Conservation (phyloP, 2,329 filamentous ascomycete species). For the Alternaria panax region DNA sequence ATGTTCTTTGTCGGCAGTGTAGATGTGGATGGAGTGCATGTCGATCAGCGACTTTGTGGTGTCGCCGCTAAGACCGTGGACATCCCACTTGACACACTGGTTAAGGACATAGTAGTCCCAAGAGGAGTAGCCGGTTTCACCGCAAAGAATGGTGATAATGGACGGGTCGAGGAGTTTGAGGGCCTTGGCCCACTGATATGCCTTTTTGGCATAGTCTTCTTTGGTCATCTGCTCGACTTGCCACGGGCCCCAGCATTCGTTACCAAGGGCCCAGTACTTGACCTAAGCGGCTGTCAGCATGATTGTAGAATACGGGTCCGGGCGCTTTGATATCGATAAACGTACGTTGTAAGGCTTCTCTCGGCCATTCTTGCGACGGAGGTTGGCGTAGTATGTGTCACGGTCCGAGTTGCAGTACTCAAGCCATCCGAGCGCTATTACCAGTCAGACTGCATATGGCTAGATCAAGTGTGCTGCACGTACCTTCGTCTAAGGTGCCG, state of each 20-base stretch:
- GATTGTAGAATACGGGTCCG: no score
- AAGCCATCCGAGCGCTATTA: conserved; percentile 73
- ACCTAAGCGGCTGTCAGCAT: conserved; percentile 47
- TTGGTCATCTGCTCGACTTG: conserved; percentile 70
- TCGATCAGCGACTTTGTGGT: conserved; percentile 65
- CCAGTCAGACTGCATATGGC: conserved; percentile 17
- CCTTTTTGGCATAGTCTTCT: conserved; percentile 73
- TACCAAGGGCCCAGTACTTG: conserved; percentile 87
- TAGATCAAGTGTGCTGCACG: not conserved
- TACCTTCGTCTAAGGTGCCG: conserved; percentile 63
- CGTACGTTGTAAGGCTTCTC: conserved; percentile 75
- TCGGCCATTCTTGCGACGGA: conserved; percentile 76
- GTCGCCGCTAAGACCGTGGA: conserved; percentile 58
- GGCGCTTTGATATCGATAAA: not conserved
- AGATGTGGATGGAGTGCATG: conserved; percentile 84
- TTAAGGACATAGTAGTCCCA: conserved; percentile 80
- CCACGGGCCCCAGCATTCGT: conserved; percentile 59
- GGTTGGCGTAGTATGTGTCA: conserved; percentile 82
- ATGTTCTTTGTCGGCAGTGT: conserved; percentile 66
- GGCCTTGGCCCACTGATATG: conserved; percentile 75
- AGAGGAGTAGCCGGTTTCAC: conserved; percentile 70
- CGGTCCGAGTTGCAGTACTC: conserved; percentile 85
- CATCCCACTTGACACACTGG: conserved; percentile 66
- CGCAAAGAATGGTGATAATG: conserved; percentile 75
- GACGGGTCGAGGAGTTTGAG: conserved; percentile 74